Evolutionary conservation across 2,329 filamentous ascomycete genomes (phyloP).

Genomic region (Colletotrichum orbiculare): DNA sequence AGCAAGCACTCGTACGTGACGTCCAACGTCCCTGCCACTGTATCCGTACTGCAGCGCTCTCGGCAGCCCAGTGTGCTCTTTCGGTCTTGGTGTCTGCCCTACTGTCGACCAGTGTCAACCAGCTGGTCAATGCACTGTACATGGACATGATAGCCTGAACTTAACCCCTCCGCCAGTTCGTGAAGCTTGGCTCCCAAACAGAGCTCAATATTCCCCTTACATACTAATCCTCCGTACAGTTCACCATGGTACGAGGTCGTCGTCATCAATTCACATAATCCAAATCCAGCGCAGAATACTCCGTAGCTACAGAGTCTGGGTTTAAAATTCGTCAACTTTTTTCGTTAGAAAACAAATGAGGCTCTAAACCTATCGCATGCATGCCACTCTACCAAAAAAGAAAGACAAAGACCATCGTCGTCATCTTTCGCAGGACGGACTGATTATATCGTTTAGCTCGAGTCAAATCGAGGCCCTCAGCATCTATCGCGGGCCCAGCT

Average conservation of each 20-base stretch:
- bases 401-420: conserved; percentile 24
- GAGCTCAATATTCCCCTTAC: neutral
- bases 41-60: no score
- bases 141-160: no score
- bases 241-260: no score
- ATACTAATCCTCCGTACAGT: neutral
- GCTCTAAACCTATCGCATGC: conserved; percentile 36
- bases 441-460: neutral
- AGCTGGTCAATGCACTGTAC: no score
- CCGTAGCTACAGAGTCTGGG: neutral
- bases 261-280: no score
- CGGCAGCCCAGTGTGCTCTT: neutral
- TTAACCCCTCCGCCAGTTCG: no score
- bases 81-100: no score
- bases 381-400: conserved; percentile 35
- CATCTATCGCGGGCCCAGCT: conserved; percentile 85
- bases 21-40: no score
- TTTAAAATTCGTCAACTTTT: conserved; percentile 29
- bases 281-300: no score
- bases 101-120: no score
- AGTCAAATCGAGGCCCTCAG: neutral
- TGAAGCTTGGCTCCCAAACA: no score
- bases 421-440: neutral
- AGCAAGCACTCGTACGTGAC: no score
- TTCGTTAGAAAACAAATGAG: conserved; percentile 33